A percentile compares a stretch with the other conserved stretches of the same genome.
Evolutionary conservation across 2,329 filamentous ascomycete genomes (phyloP).

Genomic region (Nothomitra cinnamomea): DNA sequence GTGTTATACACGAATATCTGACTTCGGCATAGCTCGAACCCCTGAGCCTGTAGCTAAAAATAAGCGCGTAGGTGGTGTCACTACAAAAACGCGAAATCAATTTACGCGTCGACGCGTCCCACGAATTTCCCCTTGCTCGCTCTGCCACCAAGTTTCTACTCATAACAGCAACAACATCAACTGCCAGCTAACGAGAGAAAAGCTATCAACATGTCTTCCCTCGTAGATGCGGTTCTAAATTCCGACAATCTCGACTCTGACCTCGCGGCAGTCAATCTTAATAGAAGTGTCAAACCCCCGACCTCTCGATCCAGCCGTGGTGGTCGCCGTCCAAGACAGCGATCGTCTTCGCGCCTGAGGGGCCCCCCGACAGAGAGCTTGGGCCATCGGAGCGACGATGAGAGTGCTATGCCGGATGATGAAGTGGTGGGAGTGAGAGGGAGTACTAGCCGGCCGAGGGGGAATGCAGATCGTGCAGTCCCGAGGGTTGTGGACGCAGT

Average conservation of each 20-base stretch:
- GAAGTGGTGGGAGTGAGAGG: conserved; percentile 38
- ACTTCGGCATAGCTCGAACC: too few relatives aligned
- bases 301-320: conserved; percentile 23
- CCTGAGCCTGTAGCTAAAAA: too few relatives aligned
- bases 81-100: conserved; percentile 3
- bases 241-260: conserved; percentile 25
- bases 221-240: conserved; percentile 31
- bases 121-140: not conserved
- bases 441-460: conserved; percentile 27
- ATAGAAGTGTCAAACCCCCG: conserved; percentile 17
- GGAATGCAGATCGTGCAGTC: conserved; percentile 34
- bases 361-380: conserved; percentile 34
- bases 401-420: conserved; percentile 40
- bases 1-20: too few relatives aligned
- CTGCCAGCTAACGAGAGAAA: not conserved
- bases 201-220: conserved; percentile 29
- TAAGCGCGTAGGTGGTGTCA: too few relatives aligned
- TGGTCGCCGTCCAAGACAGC: conserved; percentile 19
- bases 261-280: conserved; percentile 18
- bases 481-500: conserved; percentile 61
- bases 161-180: not conserved
- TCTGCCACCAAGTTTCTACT: not conserved
- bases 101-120: conserved; percentile 6
- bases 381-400: conserved; percentile 35
- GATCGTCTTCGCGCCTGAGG: conserved; percentile 37